Base-by-base conservation (phyloP, 2,329 filamentous ascomycete species). In the Stagonosporopsis chrysanthemi region DNA sequence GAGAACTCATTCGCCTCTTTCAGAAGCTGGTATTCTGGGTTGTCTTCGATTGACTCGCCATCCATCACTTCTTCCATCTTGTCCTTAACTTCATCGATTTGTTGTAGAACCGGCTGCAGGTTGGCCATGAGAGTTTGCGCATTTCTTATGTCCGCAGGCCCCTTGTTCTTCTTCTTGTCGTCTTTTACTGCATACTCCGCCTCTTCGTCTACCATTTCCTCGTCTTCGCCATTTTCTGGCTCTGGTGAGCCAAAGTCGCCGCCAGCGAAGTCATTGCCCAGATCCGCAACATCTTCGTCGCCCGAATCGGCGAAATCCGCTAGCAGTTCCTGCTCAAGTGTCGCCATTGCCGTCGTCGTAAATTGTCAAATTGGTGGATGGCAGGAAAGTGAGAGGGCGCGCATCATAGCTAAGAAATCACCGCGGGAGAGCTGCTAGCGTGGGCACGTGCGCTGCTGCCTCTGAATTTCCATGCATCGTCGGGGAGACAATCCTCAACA, bases 1-100 rank as follows among this genome's bases (percentile, higher is more conserved):
- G 95, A 96, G 7, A 96, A 84, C 23, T 89, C 90, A 74, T 97
- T 97, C 15, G 92, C 92, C 74, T 95, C 88, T 31, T 91, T 96
- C 56, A 97, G 80, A 33, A 97, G 86, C 75, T 91, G 88, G 77
- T 96, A 97, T 75, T 96, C 92, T 48, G 92, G 92, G 68, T 96
- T 92, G 71, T 96, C 92, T 77, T 97, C 92, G 69, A 96, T 88
- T 52, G 91, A 93, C 67, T 92, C 74, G 36, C 71, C 92, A 59
- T 95, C 81, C 67, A 88, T 84, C 22, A 83, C 85, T 28, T 84
- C 86, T 64, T 93, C 85, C 92, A 90, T 87, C 79, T 86, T 90
- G 82, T 80, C 82, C 79, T 83, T 70, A 35, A 63, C 64, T 28
- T 71, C 66, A 7, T 69, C 64, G 43, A 76, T 75, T 52, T 74